Evolutionary conservation across 1,284 basidiomycete species (phyloP).

Genomic region (Cutaneotrichosporon arboriforme): DNA sequence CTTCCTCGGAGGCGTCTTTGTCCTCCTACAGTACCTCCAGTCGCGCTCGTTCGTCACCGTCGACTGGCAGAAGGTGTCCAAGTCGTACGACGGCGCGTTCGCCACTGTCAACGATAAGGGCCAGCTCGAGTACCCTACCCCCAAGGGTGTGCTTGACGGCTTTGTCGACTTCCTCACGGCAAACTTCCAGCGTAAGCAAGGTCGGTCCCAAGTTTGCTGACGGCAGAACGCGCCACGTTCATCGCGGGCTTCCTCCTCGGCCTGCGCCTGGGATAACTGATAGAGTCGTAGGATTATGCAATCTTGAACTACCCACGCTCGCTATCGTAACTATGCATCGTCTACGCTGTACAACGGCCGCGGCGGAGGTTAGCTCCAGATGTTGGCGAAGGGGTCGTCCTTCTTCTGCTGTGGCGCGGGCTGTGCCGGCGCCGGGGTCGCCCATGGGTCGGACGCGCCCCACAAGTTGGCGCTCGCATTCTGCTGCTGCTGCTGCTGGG

Average conservation of each 20-base stretch:
- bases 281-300: background rate
- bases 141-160: slow-evolving; percentile 64
- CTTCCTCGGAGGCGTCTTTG: slow-evolving; percentile 75
- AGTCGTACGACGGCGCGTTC: slow-evolving; percentile 64
- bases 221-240: slow-evolving; percentile 51
- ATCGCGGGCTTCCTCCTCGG: slow-evolving; percentile 52
- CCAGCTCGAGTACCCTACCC: slow-evolving; percentile 57
- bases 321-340: background rate
- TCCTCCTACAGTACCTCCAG: slow-evolving; percentile 75
- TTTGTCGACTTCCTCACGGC: slow-evolving; percentile 80
- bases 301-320: background rate
- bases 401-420: slow-evolving; percentile 23
- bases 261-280: slow-evolving; percentile 50
- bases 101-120: slow-evolving; percentile 59
- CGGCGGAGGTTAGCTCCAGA: slow-evolving; percentile 7
- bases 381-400: slow-evolving; percentile 26
- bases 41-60: slow-evolving; percentile 66
- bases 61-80: slow-evolving; percentile 64
- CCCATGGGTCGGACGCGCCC: slow-evolving; percentile 24
- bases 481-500: background rate
- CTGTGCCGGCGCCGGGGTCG: slow-evolving; percentile 8
- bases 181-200: slow-evolving; percentile 68
- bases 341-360: slow-evolving; percentile 4
- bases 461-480: background rate
- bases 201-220: background rate